phyloP scores from a whole-genome alignment of 306 rosid genomes.

The Malus domestica region DNA sequence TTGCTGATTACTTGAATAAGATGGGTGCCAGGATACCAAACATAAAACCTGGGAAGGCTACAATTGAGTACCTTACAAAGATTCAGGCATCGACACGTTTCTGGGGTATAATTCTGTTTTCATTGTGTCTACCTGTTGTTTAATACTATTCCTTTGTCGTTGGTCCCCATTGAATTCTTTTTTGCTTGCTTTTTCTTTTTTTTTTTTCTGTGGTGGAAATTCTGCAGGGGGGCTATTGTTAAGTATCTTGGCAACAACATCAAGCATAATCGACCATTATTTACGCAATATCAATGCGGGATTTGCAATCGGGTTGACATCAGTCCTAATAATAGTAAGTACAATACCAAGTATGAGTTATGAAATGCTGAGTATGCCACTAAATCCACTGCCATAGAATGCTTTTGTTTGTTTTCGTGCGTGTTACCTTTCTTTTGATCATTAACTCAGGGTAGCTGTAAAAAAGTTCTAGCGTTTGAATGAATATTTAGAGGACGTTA shows the following conservation, averaged over 20 bases:
- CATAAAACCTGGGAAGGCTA: constrained; percentile 94
- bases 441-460: neutral
- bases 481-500: neutral
- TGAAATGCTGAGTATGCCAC: neutral
- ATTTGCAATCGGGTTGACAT: constrained; percentile 90
- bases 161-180: neutral
- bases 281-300: constrained; percentile 82
- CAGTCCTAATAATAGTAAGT: constrained; percentile 89
- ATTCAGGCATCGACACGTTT: constrained; percentile 98
- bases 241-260: constrained; percentile 83
- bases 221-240: constrained; percentile 78
- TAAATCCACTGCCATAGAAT: neutral
- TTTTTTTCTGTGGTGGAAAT: constrained; percentile 8
- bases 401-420: neutral
- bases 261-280: constrained; percentile 83
- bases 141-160: neutral
- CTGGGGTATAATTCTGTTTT: constrained; percentile 62
- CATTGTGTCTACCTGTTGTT: neutral
- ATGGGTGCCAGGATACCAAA: constrained; percentile 98
- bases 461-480: neutral
- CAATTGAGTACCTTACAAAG: constrained; percentile 84
- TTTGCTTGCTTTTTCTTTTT: constrained; percentile 14
- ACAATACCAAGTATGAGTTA: constrained; percentile 1
- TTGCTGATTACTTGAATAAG: constrained; percentile 94
- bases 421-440: neutral